Base-by-base conservation (phyloP, 768 basidiomycete genomes). In the Sistotremastrum suecicum region DNA sequence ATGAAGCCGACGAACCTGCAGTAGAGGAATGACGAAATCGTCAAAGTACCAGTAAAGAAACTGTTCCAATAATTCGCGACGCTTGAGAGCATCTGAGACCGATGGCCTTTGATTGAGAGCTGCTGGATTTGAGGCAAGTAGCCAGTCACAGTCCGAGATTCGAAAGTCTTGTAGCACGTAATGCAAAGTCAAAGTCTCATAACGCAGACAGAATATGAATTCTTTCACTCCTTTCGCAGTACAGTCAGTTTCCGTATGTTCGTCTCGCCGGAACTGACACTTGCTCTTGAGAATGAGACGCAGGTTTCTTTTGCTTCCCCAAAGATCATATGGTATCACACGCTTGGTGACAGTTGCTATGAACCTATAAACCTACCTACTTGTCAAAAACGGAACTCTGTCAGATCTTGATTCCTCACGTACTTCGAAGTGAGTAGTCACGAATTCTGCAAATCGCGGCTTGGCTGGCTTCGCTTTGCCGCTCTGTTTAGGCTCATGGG, bases 21-120 rank as follows among this genome's bases (percentile, higher is more conserved):
- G 60, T 4, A 98, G 64, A 0, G 83, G 75, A 3, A 84, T 60
- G 5, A 98, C 60, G 58, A 92, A 90, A 0, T 77, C 80, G 55
- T 91, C 84, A 48, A 95, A 87, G 52, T 89, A 81, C 95, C 95
- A 99, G 57, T 78, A 84, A n/a, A 97, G 47, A 55, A 94, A 88
- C 43, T 97, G 88, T 57, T 87, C 78, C 0, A 91, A 55, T 9
- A 98, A 61, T 56, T 89, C 80, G n/a, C 75, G 69, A 11, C 88
- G 72, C 59, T 89, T 95, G 33, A 75, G 53, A 2, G 76, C 63
- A 54, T 97, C 91, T 0, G 76, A 74, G 3, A 75, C 72, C 5
- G 75, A 64, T 6, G 72, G 75, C 10, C 50, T 41, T 33, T 47
- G 38, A 30, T 30, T 28, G 48, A 46, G 5, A 31, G 35, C 28